phyloP scores from a whole-genome alignment of 805 yeast species.

The Lachancea fermentati region DNA sequence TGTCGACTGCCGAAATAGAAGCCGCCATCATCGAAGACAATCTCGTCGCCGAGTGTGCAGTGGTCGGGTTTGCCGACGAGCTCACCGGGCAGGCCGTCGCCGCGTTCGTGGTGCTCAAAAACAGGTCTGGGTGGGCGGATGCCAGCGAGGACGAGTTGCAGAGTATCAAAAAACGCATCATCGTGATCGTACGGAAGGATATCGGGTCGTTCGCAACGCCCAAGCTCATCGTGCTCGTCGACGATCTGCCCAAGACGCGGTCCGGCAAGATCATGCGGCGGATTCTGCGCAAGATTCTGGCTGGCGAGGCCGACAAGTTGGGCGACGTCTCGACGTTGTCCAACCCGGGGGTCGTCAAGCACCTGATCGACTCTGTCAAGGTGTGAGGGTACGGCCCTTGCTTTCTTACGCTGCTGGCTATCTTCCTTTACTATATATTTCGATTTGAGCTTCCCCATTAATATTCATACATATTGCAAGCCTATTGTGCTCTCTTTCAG shows the following conservation, averaged over 20 bases:
- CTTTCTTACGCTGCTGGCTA: too few species aligned
- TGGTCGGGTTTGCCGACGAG: conserved; percentile 77
- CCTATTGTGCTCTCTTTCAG: too few species aligned
- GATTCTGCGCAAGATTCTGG: conserved; percentile 68
- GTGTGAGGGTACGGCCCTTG: too few species aligned
- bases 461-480: too few species aligned
- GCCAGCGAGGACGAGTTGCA: conserved; percentile 41
- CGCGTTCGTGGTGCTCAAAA: conserved; percentile 72
- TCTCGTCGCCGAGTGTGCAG: conserved; percentile 72
- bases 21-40: conserved; percentile 72
- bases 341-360: conserved; percentile 68
- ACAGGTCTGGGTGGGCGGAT: conserved; percentile 32
- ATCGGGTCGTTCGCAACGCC: conserved; percentile 89
- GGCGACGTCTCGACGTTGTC: conserved; percentile 77
- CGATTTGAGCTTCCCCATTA: too few species aligned
- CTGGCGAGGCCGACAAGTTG: conserved; percentile 72
- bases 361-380: conserved; percentile 51
- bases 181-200: conserved; percentile 67
- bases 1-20: conserved; percentile 86
- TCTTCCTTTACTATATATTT: too few species aligned
- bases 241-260: conserved; percentile 80
- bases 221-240: conserved; percentile 62
- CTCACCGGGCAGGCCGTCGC: conserved; percentile 84
- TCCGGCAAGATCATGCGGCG: conserved; percentile 87
- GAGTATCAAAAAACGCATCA: conserved; percentile 55